phyloP scores from a whole-genome alignment of 768 basidiomycete species.

The Agaricus subrufescens region DNA sequence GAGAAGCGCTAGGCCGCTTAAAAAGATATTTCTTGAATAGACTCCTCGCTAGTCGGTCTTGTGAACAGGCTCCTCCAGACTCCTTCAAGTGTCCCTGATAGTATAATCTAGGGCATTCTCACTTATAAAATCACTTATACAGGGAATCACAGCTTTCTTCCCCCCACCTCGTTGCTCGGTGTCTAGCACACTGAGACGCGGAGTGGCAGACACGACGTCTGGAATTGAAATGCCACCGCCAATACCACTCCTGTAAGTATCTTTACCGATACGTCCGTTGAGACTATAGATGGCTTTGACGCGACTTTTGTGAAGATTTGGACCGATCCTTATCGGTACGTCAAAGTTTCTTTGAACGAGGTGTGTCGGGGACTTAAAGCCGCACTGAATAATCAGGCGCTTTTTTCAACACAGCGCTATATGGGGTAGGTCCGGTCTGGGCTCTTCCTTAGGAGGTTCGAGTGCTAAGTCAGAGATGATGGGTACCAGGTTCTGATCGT shows the following conservation, averaged over 20 bases:
- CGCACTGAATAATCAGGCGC: slow-evolving; percentile 13
- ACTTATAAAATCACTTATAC: too few relatives aligned
- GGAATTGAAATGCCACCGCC: neutral
- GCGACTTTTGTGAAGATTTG: slow-evolving; percentile 6
- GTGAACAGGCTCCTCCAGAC: too few relatives aligned
- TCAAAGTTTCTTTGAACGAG: neutral
- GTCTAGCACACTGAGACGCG: too few relatives aligned
- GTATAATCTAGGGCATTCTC: too few relatives aligned
- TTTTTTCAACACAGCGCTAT: slow-evolving; percentile 28
- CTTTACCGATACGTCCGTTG: neutral
- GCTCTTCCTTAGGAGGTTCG: neutral
- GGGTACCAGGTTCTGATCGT: slow-evolving; percentile 21
- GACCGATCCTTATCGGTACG: slow-evolving; percentile 16
- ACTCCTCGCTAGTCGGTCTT: too few relatives aligned
- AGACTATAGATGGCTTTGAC: neutral
- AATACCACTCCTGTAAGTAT: slow-evolving; percentile 10
- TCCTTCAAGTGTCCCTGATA: too few relatives aligned
- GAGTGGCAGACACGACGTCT: too few relatives aligned
- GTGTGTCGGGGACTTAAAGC: too few relatives aligned
- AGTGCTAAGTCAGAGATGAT: neutral
- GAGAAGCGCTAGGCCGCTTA: too few relatives aligned
- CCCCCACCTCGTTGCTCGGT: too few relatives aligned
- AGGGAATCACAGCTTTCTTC: too few relatives aligned
- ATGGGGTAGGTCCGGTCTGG: slow-evolving; percentile 20
- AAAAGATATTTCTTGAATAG: too few relatives aligned